Base-by-base conservation (phyloP, 306 rosid genomes). In the Morella rubra region DNA sequence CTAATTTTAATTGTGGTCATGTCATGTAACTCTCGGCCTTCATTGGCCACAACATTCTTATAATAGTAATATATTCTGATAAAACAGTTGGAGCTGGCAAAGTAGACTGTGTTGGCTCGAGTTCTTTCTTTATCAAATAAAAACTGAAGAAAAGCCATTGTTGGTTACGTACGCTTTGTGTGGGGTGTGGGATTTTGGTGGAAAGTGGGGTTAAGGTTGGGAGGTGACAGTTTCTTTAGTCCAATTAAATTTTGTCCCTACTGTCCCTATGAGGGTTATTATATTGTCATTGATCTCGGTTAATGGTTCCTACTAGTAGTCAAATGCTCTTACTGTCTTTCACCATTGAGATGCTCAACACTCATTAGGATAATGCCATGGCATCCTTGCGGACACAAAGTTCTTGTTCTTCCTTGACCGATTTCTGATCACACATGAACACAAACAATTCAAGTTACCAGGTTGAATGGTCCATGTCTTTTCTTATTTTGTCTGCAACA, bases 61-160 rank as follows among this genome's bases (percentile, higher is more conserved):
- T 22, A 61, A 32, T 9, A 44, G 13, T 42, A 2, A 7, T 67
- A 49, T 12, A 1, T 12, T 15, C 15, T 2, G 53, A 49, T 9
- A 47, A 49, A 49, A 56, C 20, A 52, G 46, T 59, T 61, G 53
- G 56, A 84, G 85, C 78, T 84, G 85, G 72, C 83, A 42, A 64
- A 59, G 72, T 4, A 75, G 46, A 12, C 19, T 52, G 32, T 71
- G 72, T 24, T 24, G 69, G 76, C 75, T 81, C 32, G 37, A 53
- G 58, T 56, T 32, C 4, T 44, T 74, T 78, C 80, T 72, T 42
- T 32, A 71, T 83, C 77, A 58, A 72, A 79, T 72, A 49, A 20
- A n/a, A 19, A 5, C 46, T 67, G 16, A 20, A 44, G 15, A 50
- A 60, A 14, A 24, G 41, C 18, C 54, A 56, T 44, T 42, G 51